Evolutionary conservation across 805 yeast species (phyloP), one percentile per base, ranked within the genome.

Genomic region (Candida glaebosa): DNA sequence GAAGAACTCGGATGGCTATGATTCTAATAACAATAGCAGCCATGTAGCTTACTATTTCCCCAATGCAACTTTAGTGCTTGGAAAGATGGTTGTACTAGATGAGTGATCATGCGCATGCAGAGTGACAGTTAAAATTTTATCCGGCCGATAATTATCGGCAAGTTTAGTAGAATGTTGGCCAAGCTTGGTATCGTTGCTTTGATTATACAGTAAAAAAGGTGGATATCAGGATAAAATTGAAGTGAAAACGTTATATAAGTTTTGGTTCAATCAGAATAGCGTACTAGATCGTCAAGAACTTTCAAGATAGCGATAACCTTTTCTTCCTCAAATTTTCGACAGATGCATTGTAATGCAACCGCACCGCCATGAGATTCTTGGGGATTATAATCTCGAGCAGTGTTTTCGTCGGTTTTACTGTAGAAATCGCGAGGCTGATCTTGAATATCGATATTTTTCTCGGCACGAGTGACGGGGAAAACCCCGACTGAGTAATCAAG

Each of bases 291-390:
- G 8, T 32, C 8, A 19, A 41, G 18, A n/a, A 38, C 31, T 43
- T 64, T 59, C 74, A 77, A 69, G 52, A 76, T 69, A 39, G 63
- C 66, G 32, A 80, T 53, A 3, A 71, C 76, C 53, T 79, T 80
- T 52, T 83, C 89, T 49, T 83, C 90, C 50, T 79, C 75, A 15
- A 71, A 65, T 40, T 78, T 69, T 43, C 69, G 68, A n/a, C 84
- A 79, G 3, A 82, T 78, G 22, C 84, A 61, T 57, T 83, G 88
- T n/a, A 84, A 61, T 15, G 81, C 77, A 10, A 79, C 81, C 0
- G 87, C 82, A 41, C 81, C 77, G 3, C 81, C 83, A 48, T 78
- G 70, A 56, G 72, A 66, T 45, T 73, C 73, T 39, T 62, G 71
- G 1, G 82, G 73, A 47, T 78, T 71, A 58, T 63, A 52, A 42